Base-by-base conservation (phyloP, 2,329 filamentous ascomycete species). In the Pyricularia grisea region DNA sequence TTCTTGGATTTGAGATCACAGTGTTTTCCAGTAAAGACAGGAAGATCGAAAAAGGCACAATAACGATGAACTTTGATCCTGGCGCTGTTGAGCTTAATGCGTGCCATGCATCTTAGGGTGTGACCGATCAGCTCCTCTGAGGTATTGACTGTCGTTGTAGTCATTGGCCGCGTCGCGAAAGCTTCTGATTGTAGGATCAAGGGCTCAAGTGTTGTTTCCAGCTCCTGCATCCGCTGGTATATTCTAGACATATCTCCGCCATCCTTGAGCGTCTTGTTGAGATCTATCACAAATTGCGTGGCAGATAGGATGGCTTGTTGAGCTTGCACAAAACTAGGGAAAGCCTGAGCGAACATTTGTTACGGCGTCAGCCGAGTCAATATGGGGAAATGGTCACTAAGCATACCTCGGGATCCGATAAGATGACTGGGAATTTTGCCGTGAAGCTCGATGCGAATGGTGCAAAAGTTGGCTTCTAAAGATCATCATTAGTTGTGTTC, bases 51-150 rank as follows among this genome's bases (percentile, higher is more conserved):
- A 73, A 85, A 85, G 10, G 83, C 83, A 70, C 79, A 81, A 72
- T 84, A 85, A 1, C 83, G 80, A 71, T 85, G 83, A 3, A 84
- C 73, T 72, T 85, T 85, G 71, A 84, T 84, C 17, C 82, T 77
- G 12, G 83, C 82, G 73, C 83, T 84, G 72, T 84, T 84, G 23
- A 84, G 71, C 71, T 85, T 85, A 69, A 85, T 84, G 14, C 79
- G 78, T 11, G 82, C 78, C 75, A 85, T 84, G 33, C 78, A 80
- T 65, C 81, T 77, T 20, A 85, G 73, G 1, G 82, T 78, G 65
- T 81, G 78, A 2, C 79, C 78, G 6, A 84, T 75, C 1, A 80
- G 76, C 6, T 76, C 74, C 71, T 85, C 83, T 0, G 74, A 74
- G 12, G 73, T 74, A 68, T 80, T 78, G 9, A 81, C 75, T 0